These are phyloP conservation scores for Stentor coeruleus DNA, from an alignment of 73 alveolate species.

Conservation along the genomic window DNA sequence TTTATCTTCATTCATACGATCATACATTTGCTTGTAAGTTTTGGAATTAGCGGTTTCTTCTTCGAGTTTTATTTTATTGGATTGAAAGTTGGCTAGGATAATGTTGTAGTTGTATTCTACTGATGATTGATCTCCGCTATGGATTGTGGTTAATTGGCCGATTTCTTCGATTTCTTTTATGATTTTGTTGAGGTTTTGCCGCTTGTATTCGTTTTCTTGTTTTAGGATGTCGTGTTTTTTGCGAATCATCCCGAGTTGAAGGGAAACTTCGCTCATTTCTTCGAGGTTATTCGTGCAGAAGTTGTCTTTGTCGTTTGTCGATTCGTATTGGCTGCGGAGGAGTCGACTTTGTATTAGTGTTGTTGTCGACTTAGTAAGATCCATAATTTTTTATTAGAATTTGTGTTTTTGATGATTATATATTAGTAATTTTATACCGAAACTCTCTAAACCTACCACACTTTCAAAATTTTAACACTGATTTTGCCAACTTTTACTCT, in stretches of 20 bases:
- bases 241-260: conserved; percentile 15
- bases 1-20: neutral
- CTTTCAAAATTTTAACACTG: too few relatives aligned
- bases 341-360: too few relatives aligned
- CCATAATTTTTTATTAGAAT: too few relatives aligned
- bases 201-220: neutral
- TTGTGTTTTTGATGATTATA: too few relatives aligned
- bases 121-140: conserved; percentile 1
- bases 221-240: neutral
- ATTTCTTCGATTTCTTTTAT: neutral
- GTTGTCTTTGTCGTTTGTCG: neutral
- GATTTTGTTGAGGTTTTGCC: neutral
- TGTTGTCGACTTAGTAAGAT: too few relatives aligned
- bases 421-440: too few relatives aligned
- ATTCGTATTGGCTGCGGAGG: too few relatives aligned
- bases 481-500: too few relatives aligned
- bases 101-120: neutral
- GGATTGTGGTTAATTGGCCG: neutral
- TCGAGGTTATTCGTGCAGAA: neutral
- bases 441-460: too few relatives aligned
- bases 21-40: neutral
- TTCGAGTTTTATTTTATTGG: neutral
- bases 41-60: neutral
- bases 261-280: conserved; percentile 8
- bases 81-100: neutral